These are phyloP conservation scores for Sporisorium reilianum DNA, from an alignment of 1,284 basidiomycete species.

Conservation along the genomic window DNA sequence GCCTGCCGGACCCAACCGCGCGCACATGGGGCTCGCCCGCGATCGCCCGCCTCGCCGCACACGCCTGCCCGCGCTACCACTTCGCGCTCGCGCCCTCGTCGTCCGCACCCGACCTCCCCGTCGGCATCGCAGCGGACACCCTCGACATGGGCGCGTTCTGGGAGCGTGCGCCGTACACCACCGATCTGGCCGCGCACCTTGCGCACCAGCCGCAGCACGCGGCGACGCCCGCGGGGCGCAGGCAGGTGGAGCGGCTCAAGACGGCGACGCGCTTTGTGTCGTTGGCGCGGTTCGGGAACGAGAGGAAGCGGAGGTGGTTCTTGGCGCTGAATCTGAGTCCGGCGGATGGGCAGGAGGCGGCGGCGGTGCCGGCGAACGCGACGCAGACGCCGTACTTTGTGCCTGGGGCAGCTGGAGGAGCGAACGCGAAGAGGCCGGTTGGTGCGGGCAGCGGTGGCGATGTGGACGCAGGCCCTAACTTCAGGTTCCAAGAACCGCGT, in stretches of 20 bases:
- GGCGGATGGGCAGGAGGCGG: conserved; percentile 11
- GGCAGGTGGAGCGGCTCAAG: conserved; percentile 15
- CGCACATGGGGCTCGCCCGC: conserved; percentile 59
- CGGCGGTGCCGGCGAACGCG: conserved; percentile 20
- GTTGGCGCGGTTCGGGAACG: conserved; percentile 60
- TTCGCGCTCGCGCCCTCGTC: conserved; percentile 54
- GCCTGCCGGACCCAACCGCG: conserved; percentile 44
- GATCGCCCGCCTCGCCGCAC: conserved; percentile 45
- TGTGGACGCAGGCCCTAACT: conserved; percentile 32
- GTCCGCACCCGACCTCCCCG: conserved; percentile 12
- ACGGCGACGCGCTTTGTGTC: conserved; percentile 59
- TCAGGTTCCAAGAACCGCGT: conserved; percentile 27
- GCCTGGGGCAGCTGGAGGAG: neutral
- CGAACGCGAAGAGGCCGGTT: conserved; percentile 9
- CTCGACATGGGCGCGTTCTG: conserved; percentile 57
- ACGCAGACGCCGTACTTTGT: conserved; percentile 42
- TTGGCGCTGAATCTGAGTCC: conserved; percentile 60
- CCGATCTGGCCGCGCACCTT: conserved; percentile 31
- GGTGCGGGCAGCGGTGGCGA: neutral
- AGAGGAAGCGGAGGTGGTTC: conserved; percentile 64
- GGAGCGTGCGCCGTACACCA: conserved; percentile 63
- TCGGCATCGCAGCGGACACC: conserved; percentile 29
- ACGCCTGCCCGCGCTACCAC: conserved; percentile 58
- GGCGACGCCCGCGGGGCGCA: neutral
- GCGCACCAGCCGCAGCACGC: neutral